A percentile compares a stretch with the other conserved stretches of the same genome.
These are phyloP conservation scores for Cubamyces lactineus DNA, from an alignment of 768 basidiomycete genomes.

Conservation along the genomic window DNA sequence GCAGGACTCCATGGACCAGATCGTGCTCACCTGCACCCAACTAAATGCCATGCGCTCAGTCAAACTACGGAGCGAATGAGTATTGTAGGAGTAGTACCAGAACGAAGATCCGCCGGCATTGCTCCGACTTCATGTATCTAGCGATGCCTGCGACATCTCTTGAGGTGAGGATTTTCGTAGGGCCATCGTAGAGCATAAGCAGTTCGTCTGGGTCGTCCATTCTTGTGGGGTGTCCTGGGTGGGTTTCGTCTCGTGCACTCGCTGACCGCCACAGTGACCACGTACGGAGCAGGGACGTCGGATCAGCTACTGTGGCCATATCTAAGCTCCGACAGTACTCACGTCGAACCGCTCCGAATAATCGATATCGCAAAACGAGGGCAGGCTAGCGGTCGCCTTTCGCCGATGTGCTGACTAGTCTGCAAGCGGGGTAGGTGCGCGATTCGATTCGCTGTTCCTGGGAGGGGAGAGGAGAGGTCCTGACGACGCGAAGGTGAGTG, in stretches of 20 bases:
- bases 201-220: conserved; percentile 24
- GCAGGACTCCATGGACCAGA: neutral
- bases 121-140: conserved; percentile 67
- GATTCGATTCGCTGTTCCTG: neutral
- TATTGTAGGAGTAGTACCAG: conserved; percentile 55
- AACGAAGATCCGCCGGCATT: conserved; percentile 69
- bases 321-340: too few relatives aligned
- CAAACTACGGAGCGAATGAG: neutral
- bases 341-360: too few relatives aligned
- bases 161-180: conserved; percentile 35
- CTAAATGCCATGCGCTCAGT: conserved; percentile 37
- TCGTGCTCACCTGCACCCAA: conserved; percentile 65
- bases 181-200: conserved; percentile 30
- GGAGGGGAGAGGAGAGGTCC: neutral
- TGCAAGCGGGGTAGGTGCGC: too few relatives aligned
- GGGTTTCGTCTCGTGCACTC: neutral
- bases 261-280: neutral
- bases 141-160: conserved; percentile 53
- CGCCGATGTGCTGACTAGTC: too few relatives aligned
- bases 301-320: too few relatives aligned
- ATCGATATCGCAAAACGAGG: too few relatives aligned
- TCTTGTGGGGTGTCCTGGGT: neutral
- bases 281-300: too few relatives aligned
- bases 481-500: neutral
- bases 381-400: too few relatives aligned